Evolutionary conservation across 345 rosid genomes (phyloP).

Genomic region (Eucalyptus grandis): DNA sequence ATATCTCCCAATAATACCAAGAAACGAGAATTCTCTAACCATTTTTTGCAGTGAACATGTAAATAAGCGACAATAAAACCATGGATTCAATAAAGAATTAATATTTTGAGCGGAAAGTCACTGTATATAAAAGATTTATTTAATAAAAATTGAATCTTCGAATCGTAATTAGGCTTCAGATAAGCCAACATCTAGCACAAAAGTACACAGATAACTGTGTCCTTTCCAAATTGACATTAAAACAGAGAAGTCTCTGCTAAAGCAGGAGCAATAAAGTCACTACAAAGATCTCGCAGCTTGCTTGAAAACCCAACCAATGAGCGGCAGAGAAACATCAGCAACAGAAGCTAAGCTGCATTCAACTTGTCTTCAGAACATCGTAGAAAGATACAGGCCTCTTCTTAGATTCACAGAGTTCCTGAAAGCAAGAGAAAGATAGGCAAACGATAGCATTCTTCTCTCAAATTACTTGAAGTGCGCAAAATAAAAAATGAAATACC

Average conservation of each 20-base stretch:
- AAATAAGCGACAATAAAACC: not conserved
- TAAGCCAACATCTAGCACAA: not conserved
- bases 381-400: constrained; percentile 54
- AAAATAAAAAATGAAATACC: constrained; percentile 4
- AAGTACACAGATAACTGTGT: not conserved
- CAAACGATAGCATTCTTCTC: not conserved
- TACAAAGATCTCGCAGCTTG: not conserved
- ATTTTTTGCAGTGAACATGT: not conserved
- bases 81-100: not conserved
- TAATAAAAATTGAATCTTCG: not conserved
- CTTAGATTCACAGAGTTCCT: constrained; percentile 51
- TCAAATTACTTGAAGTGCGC: not conserved
- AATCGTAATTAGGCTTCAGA: not conserved
- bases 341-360: not conserved
- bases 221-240: not conserved
- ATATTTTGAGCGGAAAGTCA: not conserved
- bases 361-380: constrained; percentile 35
- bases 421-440: constrained; percentile 1
- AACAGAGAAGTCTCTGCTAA: not conserved
- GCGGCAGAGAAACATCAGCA: not conserved
- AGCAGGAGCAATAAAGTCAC: not conserved
- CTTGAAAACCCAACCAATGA: not conserved
- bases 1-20: not conserved
- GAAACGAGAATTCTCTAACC: not conserved
- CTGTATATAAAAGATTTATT: not conserved